Evolutionary conservation across 2,329 filamentous ascomycete species (phyloP), one percentile per base, ranked within the genome.

Genomic region (Metarhizium humberi): DNA sequence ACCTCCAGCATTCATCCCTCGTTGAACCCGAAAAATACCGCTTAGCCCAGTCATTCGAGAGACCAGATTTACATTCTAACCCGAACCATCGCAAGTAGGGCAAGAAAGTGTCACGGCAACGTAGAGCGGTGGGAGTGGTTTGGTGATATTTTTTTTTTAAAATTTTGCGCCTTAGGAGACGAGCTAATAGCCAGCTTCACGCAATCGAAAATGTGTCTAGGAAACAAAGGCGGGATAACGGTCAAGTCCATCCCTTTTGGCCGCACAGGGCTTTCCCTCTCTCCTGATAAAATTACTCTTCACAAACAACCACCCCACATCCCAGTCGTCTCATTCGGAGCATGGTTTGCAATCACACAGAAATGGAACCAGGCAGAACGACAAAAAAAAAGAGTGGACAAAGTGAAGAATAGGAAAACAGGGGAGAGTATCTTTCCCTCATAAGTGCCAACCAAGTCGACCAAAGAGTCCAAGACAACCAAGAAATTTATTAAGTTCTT

Each of bases 231-330:
- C 77, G 81, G 87, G 85, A 86, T 81, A 86, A 91, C 90, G 86
- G 78, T 92, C 72, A 95, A 92, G 90, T 90, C 83, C 83, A 87
- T 78, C 85, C 88, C 86, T 82, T 80, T 82, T 50, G 34, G 82
- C 80, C 82, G 84, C 84, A 94, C 92, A 96, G 91, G 92, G 92
- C 92, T 91, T 96, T 97, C 92, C 91, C 92, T 90, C 86, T 75
- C 48, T 34, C 38, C 36, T 47, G 40, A 34, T 38, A 10, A 43
- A 3, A n/a, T 14, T 13, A 6, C 34, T 47, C 25, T 36, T 43
- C 32, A 72, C 70, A 71, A 67, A 72, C 70, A 71, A 67, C 16
- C 8, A 7, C 18, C 8, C 42, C 8, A 6, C n/a, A 16, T 16
- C 42, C n/a, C 7, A 5, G 42, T 20, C 18, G n/a, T 45, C 42